Evolutionary conservation across 1,284 basidiomycete species (phyloP).

Genomic region (Austroboletus rostrupii): DNA sequence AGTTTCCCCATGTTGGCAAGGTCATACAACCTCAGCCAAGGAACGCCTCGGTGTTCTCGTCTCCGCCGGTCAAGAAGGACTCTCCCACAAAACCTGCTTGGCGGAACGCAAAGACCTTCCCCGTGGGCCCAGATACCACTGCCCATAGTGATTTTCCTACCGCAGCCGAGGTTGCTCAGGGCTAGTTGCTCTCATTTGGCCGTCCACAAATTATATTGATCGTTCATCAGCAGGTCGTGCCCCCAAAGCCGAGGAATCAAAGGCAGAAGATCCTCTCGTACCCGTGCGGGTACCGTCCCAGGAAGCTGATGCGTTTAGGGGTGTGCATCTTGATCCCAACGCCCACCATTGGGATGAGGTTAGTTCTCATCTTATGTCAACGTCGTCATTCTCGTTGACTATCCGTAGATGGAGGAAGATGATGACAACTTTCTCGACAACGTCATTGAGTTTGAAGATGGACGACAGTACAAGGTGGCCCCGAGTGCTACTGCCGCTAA

Average conservation of each 20-base stretch:
- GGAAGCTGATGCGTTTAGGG: conserved; percentile 88
- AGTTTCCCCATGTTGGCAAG: conserved; percentile 55
- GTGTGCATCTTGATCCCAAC: conserved; percentile 87
- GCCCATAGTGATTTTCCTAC: conserved; percentile 78
- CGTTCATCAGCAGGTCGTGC: conserved; percentile 16
- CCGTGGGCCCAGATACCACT: conserved; percentile 36
- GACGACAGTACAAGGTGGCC: conserved; percentile 80
- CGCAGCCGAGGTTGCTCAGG: conserved; percentile 85
- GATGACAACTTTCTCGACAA: conserved; percentile 86
- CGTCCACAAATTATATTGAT: conserved; percentile 8
- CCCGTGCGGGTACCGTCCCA: conserved; percentile 56
- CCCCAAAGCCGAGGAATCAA: conserved; percentile 28
- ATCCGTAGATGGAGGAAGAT: conserved; percentile 76
- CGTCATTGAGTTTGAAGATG: conserved; percentile 91
- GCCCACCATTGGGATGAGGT: conserved; percentile 97
- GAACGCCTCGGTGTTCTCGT: conserved; percentile 32
- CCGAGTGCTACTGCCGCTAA: conserved; percentile 36
- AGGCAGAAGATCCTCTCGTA: conserved; percentile 33
- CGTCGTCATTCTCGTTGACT: conserved; percentile 8
- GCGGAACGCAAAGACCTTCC: conserved; percentile 49
- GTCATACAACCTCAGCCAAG: conserved; percentile 69
- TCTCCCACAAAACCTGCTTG: conserved; percentile 52
- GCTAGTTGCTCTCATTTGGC: conserved; percentile 36
- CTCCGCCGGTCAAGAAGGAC: conserved; percentile 42
- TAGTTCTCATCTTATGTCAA: conserved; percentile 29